Evolutionary conservation across 345 rosid genomes (phyloP), one percentile per base, ranked within the genome.

Genomic region (Punica granatum): DNA sequence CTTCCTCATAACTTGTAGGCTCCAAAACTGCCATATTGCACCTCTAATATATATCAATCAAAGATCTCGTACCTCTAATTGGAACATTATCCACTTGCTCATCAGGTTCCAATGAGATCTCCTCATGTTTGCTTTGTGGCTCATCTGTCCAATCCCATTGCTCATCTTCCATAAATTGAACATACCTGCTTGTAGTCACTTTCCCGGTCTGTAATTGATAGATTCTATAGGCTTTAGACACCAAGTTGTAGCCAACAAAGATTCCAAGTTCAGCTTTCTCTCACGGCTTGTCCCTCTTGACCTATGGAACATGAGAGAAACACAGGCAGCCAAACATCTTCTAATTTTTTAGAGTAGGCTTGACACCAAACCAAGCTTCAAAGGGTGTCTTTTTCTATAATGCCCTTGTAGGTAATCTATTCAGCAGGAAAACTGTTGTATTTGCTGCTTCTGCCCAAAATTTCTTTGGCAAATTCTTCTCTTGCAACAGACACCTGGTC

Each of bases 181-280:
- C 6, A 66, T 65, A 66, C 26, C 37, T 68, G 16, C 67, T 73
- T 1, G 63, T 31, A 28, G 34, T 35, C 4, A 67, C 13, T 21
- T 70, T 66, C 9, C 6, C 25, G 3, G 28, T 42, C 34, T 34
- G 19, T 13, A 69, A 65, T 1, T 35, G 41, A 53, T 42, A 75
- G 10, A 67, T 42, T 28, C 72, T 66, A 12, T 73, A 73, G 32
- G 68, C 74, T 31, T 73, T 73, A 1, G 71, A 62, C 13, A 39
- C 16, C 1, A 28, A 16, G 21, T 42, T 61, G 21, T 72, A 69
- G 4, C 76, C 77, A 21, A 76, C 13, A 37, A 76, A 72, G 21
- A 73, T 12, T 39, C 66, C 64, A 9, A 37, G 49, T 42, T 67
- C 21, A 73, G 25, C 23, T 66, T 73, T 69, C 73, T 48, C 74